Percentiles rank a stretch among this genome's conserved stretches.
Evolutionary conservation across 2,329 filamentous ascomycete genomes (phyloP).

Genomic region (Pseudocercospora cruenta): DNA sequence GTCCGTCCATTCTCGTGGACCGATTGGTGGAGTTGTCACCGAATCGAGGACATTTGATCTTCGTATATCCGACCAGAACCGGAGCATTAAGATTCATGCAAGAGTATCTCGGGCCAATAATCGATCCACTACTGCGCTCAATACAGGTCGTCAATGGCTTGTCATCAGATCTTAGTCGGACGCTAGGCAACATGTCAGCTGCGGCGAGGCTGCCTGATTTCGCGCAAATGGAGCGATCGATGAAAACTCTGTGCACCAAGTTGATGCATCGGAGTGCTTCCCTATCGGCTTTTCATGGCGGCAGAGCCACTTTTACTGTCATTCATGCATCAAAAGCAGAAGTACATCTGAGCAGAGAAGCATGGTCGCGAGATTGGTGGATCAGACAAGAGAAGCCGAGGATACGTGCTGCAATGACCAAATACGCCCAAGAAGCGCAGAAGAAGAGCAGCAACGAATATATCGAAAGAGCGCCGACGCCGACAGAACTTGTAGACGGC

Average conservation of each 20-base stretch:
- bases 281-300: slow-evolving; percentile 37
- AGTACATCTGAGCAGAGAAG: slow-evolving; percentile 54
- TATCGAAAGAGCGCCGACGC: slow-evolving; percentile 41
- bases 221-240: slow-evolving; percentile 39
- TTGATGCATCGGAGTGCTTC: slow-evolving; percentile 33
- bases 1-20: slow-evolving; percentile 63
- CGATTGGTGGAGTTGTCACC: slow-evolving; percentile 63
- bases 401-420: slow-evolving; percentile 56
- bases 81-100: slow-evolving; percentile 63
- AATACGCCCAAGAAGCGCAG: slow-evolving; percentile 49
- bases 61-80: slow-evolving; percentile 64
- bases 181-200: slow-evolving; percentile 58
- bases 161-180: slow-evolving; percentile 59
- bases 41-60: slow-evolving; percentile 60
- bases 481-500: slow-evolving; percentile 61
- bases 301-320: slow-evolving; percentile 44
- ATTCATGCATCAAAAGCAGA: slow-evolving; percentile 56
- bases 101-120: slow-evolving; percentile 62
- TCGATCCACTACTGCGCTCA: slow-evolving; percentile 63
- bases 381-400: slow-evolving; percentile 65
- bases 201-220: slow-evolving; percentile 60
- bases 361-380: slow-evolving; percentile 66
- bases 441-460: slow-evolving; percentile 42
- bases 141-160: slow-evolving; percentile 63
- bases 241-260: slow-evolving; percentile 31